Base-by-base conservation (phyloP, 1,284 basidiomycete genomes). In the Amylostereum areolatum region DNA sequence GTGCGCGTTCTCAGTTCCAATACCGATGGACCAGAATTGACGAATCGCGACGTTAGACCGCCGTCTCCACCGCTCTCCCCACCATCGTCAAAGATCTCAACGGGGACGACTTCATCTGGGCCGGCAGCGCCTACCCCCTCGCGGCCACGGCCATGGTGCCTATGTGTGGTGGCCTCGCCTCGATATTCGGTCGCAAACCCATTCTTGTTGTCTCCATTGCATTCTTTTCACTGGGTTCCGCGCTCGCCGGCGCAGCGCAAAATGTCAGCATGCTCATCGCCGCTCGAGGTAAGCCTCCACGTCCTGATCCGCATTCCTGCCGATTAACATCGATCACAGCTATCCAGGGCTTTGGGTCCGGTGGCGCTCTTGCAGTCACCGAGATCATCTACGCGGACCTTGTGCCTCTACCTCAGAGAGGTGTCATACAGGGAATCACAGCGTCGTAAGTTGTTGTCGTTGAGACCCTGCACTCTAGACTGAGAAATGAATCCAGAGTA, bases 261-360 rank as follows among this genome's bases (percentile, higher is more conserved):
- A 65, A 52, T 45, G 67, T 71, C 65, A 59, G 57, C 11, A 66
- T 65, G 62, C 55, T 74, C 12, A 66, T 68, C 34, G 62, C 62
- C 8, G 67, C 62, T 8, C 57, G 71, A 45, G 53, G 59, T 61
- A 42, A 32, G 53, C 46, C 5, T 9, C 9, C 27, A 24, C 18
- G n/a, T 11, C 25, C 29, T 31, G 18, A 27, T 7, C 18, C n/a
- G 25, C 37, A 12, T 18, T 31, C 24, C 10, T 34, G 7, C 35
- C 27, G 34, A 10, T 25, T 27, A 11, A 12, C 25, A 30, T 27
- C 25, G 44, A 12, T 30, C n/a, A 29, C 25, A 64, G 70, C 66
- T 3, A 57, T 77, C 2, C 74, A 76, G 49, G 74, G 74, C 6
- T 54, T 73, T 29, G 74, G 74, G n/a, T 70, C 68, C 3, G 74